These are phyloP conservation scores for Ophiostoma sp. DNA, from an alignment of 2,329 filamentous ascomycete species.

Conservation along the genomic window DNA sequence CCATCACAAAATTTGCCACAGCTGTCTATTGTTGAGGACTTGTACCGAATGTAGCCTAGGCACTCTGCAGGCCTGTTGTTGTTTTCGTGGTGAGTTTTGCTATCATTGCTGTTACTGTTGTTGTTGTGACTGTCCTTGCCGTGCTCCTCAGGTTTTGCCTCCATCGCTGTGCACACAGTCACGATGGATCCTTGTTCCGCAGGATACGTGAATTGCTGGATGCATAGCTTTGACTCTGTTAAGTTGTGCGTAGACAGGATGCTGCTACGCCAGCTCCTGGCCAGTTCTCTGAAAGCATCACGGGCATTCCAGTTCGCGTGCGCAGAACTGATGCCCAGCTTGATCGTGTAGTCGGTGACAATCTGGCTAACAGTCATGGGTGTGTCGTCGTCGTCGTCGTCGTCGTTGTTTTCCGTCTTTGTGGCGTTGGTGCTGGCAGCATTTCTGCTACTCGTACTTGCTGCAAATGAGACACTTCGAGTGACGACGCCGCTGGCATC, in stretches of 20 bases:
- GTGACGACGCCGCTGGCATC: neutral
- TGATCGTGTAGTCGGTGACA: neutral
- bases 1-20: neutral
- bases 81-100: too few species aligned
- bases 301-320: neutral
- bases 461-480: neutral
- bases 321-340: slow-evolving; percentile 6
- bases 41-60: too few species aligned
- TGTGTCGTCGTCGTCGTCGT: slow-evolving; percentile 3
- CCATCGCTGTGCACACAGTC: too few species aligned
- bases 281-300: slow-evolving; percentile 6
- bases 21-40: too few species aligned
- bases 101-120: too few species aligned
- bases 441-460: neutral
- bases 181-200: too few species aligned
- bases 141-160: too few species aligned
- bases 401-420: neutral
- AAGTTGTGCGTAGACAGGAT: neutral
- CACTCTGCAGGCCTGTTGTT: too few species aligned
- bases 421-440: neutral
- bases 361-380: slow-evolving; percentile 1
- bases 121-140: too few species aligned
- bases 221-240: neutral
- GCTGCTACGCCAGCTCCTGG: slow-evolving; percentile 1
- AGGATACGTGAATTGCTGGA: neutral